Evolutionary conservation across 2,329 filamentous ascomycete genomes (phyloP).

Genomic region (Penicillium brasilianum): DNA sequence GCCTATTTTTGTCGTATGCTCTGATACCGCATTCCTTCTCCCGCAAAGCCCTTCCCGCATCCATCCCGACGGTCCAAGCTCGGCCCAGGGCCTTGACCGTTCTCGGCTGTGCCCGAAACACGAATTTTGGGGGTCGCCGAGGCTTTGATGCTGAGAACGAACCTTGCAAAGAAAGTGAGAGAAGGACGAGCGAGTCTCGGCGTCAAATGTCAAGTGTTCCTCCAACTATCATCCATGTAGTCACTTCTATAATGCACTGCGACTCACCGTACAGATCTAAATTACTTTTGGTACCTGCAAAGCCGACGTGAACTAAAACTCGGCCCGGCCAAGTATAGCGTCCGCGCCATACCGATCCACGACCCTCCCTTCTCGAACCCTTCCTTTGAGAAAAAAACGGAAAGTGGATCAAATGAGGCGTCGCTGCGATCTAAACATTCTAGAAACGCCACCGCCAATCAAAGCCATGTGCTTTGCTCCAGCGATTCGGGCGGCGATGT

Average conservation of each 20-base stretch:
- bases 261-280: neutral
- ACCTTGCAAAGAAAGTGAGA: neutral
- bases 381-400: neutral
- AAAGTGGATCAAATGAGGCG: slow-evolving; percentile 1
- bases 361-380: neutral
- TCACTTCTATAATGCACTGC: neutral
- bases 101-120: neutral
- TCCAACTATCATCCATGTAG: neutral
- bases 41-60: neutral
- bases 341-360: neutral
- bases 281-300: neutral
- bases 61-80: slow-evolving; percentile 1
- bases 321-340: neutral
- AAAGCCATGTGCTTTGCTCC: neutral
- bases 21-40: neutral
- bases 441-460: neutral
- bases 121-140: neutral
- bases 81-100: neutral
- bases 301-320: slow-evolving; percentile 1
- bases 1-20: neutral
- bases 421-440: neutral
- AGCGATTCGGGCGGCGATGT: neutral
- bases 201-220: neutral
- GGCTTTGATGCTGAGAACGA: neutral
- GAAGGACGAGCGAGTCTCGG: neutral